Base-by-base conservation (phyloP, 129 eudicot species). In the Smallanthus sonchifolius region DNA sequence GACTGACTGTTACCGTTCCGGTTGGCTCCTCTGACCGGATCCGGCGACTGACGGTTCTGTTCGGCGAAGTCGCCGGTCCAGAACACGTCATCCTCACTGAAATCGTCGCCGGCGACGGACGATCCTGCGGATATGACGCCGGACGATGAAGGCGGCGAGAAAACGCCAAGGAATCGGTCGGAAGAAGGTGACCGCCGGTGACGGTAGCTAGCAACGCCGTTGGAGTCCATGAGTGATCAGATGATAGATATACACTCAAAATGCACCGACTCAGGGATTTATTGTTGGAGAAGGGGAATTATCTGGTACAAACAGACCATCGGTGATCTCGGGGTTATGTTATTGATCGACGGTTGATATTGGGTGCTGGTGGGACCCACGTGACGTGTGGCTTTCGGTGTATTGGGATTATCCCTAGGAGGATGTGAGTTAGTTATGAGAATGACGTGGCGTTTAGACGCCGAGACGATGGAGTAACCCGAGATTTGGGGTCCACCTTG, bases 61-160 rank as follows among this genome's bases (percentile, higher is more conserved):
- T 82, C 86, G 2, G 91, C 43, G 79, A 85, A 85, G 47, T 84
- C 94, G 2, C 83, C 82, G 62, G 89, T 85, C 91, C 90, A 91
- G 82, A 91, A 84, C 34, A 91, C 89, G 44, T 91, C 97, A 37
- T 85, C 87, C 40, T 91, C 97, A 77, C 81, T 86, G 74, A 91
- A 86, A 75, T 91, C 97, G 61, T 84, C 89, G 42, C 81, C 95
- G 59, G 82, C 75, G 49, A 10, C 73, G 24, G 89, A 62, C 42
- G 83, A 55, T 9, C 80, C 66, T 3, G 80, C 84, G 39, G 81
- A 69, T 10, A 87, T 78, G 55, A 77, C 55, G 52, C 76, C 75
- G 36, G 78, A 68, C 0, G 83, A 30, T 13, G 77, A 76, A 6
- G 91, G 87, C 14, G 89, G 97, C 10, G 97, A 84, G 87, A 91